Conservation (phyloP, 352 stramenopile species). For the Thraustochytrium striatum region DNA sequence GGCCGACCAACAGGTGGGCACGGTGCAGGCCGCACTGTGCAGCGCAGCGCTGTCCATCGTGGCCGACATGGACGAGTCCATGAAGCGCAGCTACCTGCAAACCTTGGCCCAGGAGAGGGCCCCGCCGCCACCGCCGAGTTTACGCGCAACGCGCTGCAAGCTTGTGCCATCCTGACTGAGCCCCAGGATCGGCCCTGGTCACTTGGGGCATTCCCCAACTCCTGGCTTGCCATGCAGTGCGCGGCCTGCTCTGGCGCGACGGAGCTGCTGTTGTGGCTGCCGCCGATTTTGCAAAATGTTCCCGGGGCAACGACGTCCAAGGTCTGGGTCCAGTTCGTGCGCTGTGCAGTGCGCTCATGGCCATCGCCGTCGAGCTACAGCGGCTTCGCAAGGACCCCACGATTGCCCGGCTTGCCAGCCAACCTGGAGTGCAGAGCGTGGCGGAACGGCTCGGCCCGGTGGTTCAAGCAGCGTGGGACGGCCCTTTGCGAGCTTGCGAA, state of each 20-base stretch:
- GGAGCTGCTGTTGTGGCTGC: neutral
- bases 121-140: neutral
- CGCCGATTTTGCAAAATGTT: neutral
- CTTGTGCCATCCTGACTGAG: neutral
- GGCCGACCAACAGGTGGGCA: neutral
- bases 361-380: neutral
- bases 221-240: neutral
- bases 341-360: neutral
- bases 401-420: no score
- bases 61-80: neutral
- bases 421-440: no score
- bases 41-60: neutral
- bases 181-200: neutral
- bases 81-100: neutral
- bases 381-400: no score
- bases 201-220: neutral
- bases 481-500: no score
- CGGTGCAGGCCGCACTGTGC: neutral
- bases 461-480: no score
- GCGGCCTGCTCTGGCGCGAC: neutral
- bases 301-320: neutral
- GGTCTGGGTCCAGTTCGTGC: slow-evolving; percentile 3
- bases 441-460: no score
- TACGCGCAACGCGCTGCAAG: neutral
- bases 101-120: neutral